Base-by-base conservation (phyloP, 73 alveolate genomes). In the Blepharisma stoltei region DNA sequence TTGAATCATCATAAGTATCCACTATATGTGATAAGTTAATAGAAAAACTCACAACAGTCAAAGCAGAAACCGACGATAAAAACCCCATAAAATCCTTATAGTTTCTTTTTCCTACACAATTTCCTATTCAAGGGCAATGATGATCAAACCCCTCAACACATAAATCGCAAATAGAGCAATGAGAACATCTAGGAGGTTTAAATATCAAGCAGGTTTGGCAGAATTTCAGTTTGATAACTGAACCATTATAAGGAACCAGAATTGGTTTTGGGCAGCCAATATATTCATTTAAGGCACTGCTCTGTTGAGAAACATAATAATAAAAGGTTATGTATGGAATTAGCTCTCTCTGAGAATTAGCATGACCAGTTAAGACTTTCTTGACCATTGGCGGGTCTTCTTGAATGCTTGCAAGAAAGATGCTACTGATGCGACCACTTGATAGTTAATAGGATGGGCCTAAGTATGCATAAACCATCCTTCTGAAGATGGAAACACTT, bases 111-210 rank as follows among this genome's bases (percentile, higher is more conserved):
- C 86, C 88, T 21, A 80, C 55, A 80, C 88, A 80, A 18, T 44
- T 80, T 18, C 78, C 78, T 20, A 80, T 37, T 81, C 86, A 80
- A 21, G 88, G 88, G 60, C 86, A 81, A 55, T 81, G 88, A 77
- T 81, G 88, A 38, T 81, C 88, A 20, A 41, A 76, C 18, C 60
- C 25, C 44, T 81, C 86, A 53, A 77, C 84, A 20, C 88, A 81
- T 14, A 50, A 18, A 49, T 81, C 83, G 60, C 88, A 81, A 8
- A 50, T 49, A 7, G 81, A 21, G 53, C 88, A 81, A 49, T 81
- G 88, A 50, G 81, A 50, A 8, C 78, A 21, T 38, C 86, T 54
- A 0, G 86, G 86, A 14, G 88, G 88, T 5, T 88, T 52, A 11
- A 54, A 27, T 21, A 81, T 49, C 27, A 21, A 53, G 77, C 88